Evolutionary conservation across 345 rosid species (phyloP).

Genomic region (Arabidopsis thaliana): DNA sequence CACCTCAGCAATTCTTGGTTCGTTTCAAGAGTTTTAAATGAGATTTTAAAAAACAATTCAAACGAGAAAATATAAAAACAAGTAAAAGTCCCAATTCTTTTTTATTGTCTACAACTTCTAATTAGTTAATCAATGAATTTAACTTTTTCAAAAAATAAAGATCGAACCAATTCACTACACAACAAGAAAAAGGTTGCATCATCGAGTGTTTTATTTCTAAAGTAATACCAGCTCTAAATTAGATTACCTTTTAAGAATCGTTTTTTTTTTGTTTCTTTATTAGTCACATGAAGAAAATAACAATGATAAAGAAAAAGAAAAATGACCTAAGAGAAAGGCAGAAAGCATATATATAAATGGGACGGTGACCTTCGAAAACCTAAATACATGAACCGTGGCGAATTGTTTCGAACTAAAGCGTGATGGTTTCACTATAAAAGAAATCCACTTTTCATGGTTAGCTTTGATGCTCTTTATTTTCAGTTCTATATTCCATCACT

Average conservation of each 20-base stretch:
- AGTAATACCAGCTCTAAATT: constrained; percentile 30
- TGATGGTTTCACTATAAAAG: constrained; percentile 5
- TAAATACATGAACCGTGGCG: constrained; percentile 37
- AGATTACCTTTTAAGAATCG: constrained; percentile 24
- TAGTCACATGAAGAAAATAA: constrained; percentile 16
- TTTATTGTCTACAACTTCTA: background rate
- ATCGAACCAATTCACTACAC: background rate
- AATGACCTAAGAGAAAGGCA: constrained; percentile 28
- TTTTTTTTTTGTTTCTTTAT: constrained; percentile 9
- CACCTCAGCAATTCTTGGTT: background rate
- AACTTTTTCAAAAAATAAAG: background rate
- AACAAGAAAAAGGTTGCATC: constrained; percentile 25
- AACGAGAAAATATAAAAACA: background rate
- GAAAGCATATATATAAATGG: constrained; percentile 14
- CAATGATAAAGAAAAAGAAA: constrained; percentile 10
- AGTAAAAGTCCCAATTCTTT: background rate
- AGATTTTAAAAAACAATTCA: background rate
- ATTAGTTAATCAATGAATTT: background rate
- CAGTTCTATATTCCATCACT: constrained; percentile 13
- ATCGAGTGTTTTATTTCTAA: constrained; percentile 10
- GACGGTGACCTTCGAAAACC: constrained; percentile 37
- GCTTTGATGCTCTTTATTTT: constrained; percentile 6
- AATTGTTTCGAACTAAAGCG: constrained; percentile 37
- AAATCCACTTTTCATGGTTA: constrained; percentile 24
- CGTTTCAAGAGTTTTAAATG: background rate